phyloP scores from a whole-genome alignment of 305 asterid species.

The Striga hermonthica region DNA sequence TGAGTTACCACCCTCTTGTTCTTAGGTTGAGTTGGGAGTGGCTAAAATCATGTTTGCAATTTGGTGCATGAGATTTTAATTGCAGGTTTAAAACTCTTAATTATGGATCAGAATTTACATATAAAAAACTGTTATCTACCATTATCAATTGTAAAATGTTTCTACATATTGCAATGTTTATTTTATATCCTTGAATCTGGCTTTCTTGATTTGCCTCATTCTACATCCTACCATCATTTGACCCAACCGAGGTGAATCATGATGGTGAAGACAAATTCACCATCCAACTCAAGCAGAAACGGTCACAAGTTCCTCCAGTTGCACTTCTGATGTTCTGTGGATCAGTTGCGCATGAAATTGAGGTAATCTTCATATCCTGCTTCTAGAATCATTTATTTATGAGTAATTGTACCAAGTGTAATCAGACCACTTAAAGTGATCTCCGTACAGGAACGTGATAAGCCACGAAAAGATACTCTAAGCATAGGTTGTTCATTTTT shows the following conservation, averaged over 20 bases:
- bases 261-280: neutral
- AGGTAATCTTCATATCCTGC: conserved; percentile 75
- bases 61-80: conserved; percentile 5
- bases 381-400: conserved; percentile 20
- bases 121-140: neutral
- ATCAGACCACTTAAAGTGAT: neutral
- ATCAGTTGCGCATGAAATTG: conserved; percentile 67
- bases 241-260: neutral
- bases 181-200: neutral
- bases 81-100: conserved; percentile 3
- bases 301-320: conserved; percentile 75
- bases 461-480: too few relatives aligned
- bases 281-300: conserved; percentile 35
- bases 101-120: conserved; percentile 11
- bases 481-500: too few relatives aligned
- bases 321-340: conserved; percentile 52
- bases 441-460: too few relatives aligned
- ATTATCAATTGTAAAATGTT: neutral
- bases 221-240: conserved; percentile 1
- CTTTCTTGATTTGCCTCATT: neutral
- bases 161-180: neutral
- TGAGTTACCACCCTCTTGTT: neutral
- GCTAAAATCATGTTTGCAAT: neutral
- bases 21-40: too few relatives aligned
- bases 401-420: neutral